Conservation (phyloP, 73 alveolate species). For the Paraurostyla sp. region DNA sequence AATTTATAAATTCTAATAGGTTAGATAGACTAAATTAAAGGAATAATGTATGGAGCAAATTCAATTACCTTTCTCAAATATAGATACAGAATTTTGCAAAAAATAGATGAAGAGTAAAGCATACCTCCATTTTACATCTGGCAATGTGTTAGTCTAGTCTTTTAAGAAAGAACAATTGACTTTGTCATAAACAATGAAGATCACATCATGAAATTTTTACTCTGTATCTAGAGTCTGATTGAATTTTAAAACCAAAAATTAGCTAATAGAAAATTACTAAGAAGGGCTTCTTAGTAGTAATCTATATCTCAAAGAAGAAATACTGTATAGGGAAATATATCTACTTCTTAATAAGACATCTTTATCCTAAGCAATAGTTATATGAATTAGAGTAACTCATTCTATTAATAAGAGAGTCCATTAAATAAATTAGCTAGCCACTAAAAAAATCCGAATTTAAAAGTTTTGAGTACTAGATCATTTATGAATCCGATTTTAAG, state of each 20-base stretch:
- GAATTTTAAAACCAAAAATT: background rate
- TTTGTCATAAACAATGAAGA: background rate
- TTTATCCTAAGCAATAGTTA: background rate
- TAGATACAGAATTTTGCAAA: background rate
- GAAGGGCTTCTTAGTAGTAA: background rate
- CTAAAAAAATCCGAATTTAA: background rate
- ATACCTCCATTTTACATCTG: constrained; percentile 16
- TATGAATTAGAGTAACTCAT: background rate
- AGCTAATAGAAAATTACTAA: background rate
- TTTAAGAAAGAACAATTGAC: constrained; percentile 1
- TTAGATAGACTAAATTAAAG: background rate
- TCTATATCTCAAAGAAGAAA: too few relatives aligned
- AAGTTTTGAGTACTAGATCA: background rate
- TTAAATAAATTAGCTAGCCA: background rate
- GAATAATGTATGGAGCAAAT: constrained; percentile 7
- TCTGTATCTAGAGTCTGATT: background rate
- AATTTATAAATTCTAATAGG: background rate
- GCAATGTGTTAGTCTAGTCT: constrained; percentile 8
- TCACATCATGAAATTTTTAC: background rate
- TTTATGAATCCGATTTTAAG: background rate
- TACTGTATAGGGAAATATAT: background rate
- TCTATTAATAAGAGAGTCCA: background rate
- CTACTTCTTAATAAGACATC: background rate
- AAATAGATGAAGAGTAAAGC: background rate
- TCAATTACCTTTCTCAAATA: background rate